Base-by-base conservation (phyloP, 177 flowering plant species). In the Vitis hybrid region DNA sequence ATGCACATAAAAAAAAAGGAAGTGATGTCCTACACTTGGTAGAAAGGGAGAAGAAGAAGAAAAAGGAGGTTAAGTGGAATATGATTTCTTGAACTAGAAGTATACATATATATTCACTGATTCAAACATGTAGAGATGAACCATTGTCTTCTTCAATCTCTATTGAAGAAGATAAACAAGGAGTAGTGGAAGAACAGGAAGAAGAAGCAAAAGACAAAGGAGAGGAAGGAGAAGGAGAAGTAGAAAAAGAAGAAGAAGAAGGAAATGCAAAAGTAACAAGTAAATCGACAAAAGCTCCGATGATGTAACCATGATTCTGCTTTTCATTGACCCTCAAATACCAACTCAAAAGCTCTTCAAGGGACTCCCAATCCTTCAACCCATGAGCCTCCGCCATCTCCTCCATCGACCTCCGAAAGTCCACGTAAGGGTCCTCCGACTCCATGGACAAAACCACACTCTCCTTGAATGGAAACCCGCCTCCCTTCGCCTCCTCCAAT, bases 331-430 rank as follows among this genome's bases (percentile, higher is more conserved):
- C 87, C 74, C 60, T 88, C 77, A 93, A 76, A 69, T 87, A 93
- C 77, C 91, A 91, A 10, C 80, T 66, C 68, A 93, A 70, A 49
- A 93, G 83, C 78, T 89, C 91, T 70, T 88, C 88, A 62, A 93
- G 79, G 57, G 76, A 73, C 2, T 81, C 84, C 97, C 94, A 93
- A 12, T 88, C 86, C 54, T 83, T 85, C 61, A 92, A 51, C 19
- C 84, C 93, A 69, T 88, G 87, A 17, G 90, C 91, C 72, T 90
- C 91, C 71, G 88, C 90, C 91, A 94, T 93, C 69, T 94, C 99
- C 76, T 86, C 89, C 99, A 94, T 94, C 0, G 99, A 94, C 48
- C 60, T 75, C 70, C 83, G 73, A 57, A 94, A 94, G 71, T 94
- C 99, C 61, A 66, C 67, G 59, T 78, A 86, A 4, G 99, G 99